These are phyloP conservation scores for Tardiomyces depauwii DNA, from an alignment of 1,139 yeast species.

Conservation along the genomic window DNA sequence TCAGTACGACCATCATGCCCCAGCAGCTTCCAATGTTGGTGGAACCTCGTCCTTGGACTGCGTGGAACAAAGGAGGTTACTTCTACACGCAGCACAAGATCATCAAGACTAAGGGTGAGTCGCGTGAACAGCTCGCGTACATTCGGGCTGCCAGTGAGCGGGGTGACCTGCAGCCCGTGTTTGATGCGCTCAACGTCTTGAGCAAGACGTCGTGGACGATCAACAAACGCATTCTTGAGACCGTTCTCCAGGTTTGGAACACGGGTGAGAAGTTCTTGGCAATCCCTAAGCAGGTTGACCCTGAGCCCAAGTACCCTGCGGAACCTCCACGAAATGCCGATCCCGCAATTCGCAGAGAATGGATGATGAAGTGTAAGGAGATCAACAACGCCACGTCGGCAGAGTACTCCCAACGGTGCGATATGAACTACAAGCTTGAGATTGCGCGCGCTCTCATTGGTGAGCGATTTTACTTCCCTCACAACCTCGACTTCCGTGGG, in stretches of 20 bases:
- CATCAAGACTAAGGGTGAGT: conserved; percentile 60
- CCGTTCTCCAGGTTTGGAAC: conserved; percentile 78
- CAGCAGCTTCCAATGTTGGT: conserved; percentile 90
- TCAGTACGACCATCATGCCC: conserved; percentile 66
- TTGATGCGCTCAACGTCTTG: conserved; percentile 75
- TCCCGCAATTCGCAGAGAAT: conserved; percentile 58
- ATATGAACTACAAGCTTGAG: conserved; percentile 82
- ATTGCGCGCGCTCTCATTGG: conserved; percentile 78
- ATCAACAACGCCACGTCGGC: conserved; percentile 51
- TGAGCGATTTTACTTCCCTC: conserved; percentile 88
- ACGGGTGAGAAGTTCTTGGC: conserved; percentile 68
- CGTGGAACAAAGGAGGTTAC: conserved; percentile 78
- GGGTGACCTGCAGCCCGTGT: conserved; percentile 53
- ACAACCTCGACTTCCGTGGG: conserved; percentile 89
- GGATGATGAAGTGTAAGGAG: conserved; percentile 50
- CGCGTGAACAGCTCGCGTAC: conserved; percentile 86
- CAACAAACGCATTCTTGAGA: conserved; percentile 55
- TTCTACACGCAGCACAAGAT: conserved; percentile 49
- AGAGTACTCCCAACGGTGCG: conserved; percentile 82
- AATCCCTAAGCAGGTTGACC: conserved; percentile 48
- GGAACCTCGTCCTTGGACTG: conserved; percentile 78
- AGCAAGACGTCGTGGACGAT: conserved; percentile 93
- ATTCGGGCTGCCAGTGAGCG: conserved; percentile 72
- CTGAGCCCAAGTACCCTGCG: conserved; percentile 41
- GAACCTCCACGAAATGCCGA: conserved; percentile 53